These are phyloP conservation scores for Choiromyces venosus DNA, from an alignment of 495 filamentous ascomycete genomes.

Conservation along the genomic window DNA sequence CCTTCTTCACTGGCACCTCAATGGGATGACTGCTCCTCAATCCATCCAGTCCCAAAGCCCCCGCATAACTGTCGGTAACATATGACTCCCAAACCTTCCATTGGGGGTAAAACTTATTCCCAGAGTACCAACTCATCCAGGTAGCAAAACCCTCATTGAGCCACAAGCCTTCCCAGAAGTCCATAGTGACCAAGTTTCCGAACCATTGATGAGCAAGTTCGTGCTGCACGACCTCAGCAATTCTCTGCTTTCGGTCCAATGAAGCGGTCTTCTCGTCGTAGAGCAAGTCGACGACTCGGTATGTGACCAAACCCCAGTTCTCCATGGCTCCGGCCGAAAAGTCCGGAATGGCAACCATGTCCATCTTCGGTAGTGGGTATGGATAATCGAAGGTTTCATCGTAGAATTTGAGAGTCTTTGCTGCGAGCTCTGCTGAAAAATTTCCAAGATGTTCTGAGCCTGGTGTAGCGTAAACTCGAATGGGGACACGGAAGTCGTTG, in stretches of 20 bases:
- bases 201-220: conserved; percentile 99
- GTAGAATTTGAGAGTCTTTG: conserved; percentile 64
- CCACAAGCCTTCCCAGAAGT: conserved; percentile 99
- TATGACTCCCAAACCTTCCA: conserved; percentile 99
- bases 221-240: conserved; percentile 93
- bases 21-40: conserved; percentile 93
- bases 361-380: conserved; percentile 80
- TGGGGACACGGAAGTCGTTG: conserved; percentile 65
- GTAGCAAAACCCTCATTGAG: conserved; percentile 98
- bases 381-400: conserved; percentile 68
- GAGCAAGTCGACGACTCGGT: conserved; percentile 84
- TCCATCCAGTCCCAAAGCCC: conserved; percentile 80
- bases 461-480: conserved; percentile 63
- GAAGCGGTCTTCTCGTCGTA: conserved; percentile 87
- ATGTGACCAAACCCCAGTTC: conserved; percentile 97
- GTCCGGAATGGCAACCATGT: conserved; percentile 96
- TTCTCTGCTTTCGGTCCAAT: conserved; percentile 85
- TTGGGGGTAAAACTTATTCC: conserved; percentile 85
- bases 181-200: conserved; percentile 97
- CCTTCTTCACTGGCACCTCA: conserved; percentile 90
- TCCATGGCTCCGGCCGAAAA: conserved; percentile 95
- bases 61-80: conserved; percentile 83
- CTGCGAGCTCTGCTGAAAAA: conserved; percentile 64
- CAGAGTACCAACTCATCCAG: conserved; percentile 71
- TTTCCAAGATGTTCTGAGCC: conserved; percentile 60